A percentile compares a stretch with the other conserved stretches of the same genome.
phyloP scores from a whole-genome alignment of 768 basidiomycete genomes.

The Lactifluus echinatus region DNA sequence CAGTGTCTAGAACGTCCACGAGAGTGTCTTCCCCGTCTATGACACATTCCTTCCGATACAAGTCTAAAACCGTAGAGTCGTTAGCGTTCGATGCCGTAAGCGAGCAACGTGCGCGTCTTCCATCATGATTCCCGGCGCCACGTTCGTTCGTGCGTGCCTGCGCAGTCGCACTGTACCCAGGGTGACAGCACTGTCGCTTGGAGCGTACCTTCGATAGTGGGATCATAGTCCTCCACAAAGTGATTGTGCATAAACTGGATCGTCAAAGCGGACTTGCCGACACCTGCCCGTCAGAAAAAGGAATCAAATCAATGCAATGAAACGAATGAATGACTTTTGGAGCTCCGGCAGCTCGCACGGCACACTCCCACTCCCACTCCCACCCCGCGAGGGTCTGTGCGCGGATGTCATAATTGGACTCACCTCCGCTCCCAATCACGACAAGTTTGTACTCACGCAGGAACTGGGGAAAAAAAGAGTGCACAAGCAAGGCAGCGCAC shows the following conservation, averaged over 20 bases:
- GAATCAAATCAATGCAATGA: neutral
- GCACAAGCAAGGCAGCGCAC: neutral
- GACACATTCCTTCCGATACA: slow-evolving; percentile 92
- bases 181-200: no score
- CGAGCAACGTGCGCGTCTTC: slow-evolving; percentile 1
- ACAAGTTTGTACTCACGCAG: slow-evolving; percentile 97
- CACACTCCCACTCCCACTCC: no score
- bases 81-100: slow-evolving; percentile 16
- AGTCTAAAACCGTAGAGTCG: slow-evolving; percentile 60
- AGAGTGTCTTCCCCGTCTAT: slow-evolving; percentile 97
- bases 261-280: slow-evolving; percentile 87
- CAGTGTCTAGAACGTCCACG: slow-evolving; percentile 93
- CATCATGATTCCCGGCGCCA: neutral
- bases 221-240: slow-evolving; percentile 89
- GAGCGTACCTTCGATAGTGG: slow-evolving; percentile 78
- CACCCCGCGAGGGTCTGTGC: neutral
- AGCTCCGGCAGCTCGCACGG: no score
- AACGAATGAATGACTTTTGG: neutral
- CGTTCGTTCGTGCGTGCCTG: neutral
- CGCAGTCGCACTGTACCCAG: no score
- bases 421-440: slow-evolving; percentile 95
- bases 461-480: slow-evolving; percentile 40
- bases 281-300: slow-evolving; percentile 31
- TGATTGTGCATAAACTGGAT: slow-evolving; percentile 97
- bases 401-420: slow-evolving; percentile 20